These are phyloP conservation scores for Aspergillus carbonarius DNA, from an alignment of 2,329 filamentous ascomycete species.

Conservation along the genomic window DNA sequence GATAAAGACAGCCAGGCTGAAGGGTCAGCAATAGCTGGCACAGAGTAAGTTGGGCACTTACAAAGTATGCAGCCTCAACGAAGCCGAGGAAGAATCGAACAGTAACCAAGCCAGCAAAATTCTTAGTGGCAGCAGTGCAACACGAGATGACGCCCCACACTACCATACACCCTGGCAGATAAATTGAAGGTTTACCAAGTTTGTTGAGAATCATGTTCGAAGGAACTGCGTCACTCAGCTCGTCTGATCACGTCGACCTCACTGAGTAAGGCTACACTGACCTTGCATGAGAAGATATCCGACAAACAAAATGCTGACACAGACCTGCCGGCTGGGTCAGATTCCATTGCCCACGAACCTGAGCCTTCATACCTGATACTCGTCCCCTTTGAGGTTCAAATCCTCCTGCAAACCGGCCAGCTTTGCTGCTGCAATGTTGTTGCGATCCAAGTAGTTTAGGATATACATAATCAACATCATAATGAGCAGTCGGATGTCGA, in stretches of 20 bases:
- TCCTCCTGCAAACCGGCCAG: conserved; percentile 41
- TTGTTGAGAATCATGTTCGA: conserved; percentile 49
- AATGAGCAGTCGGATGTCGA: neutral
- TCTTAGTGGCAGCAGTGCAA: conserved; percentile 50
- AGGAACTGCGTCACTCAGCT: conserved; percentile 30
- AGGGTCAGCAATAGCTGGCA: neutral
- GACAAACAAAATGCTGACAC: conserved; percentile 48
- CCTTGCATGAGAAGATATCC: conserved; percentile 47
- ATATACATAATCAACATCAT: conserved; percentile 27
- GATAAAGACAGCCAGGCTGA: conserved; percentile 36
- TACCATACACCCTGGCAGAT: conserved; percentile 48
- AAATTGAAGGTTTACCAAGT: conserved; percentile 46
- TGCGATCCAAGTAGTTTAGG: conserved; percentile 42
- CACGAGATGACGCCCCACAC: conserved; percentile 63
- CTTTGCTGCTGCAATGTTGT: conserved; percentile 43
- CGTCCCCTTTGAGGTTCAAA: conserved; percentile 29
- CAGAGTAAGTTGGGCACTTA: neutral
- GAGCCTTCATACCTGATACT: neutral
- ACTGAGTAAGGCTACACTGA: neutral
- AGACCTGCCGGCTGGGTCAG: conserved; percentile 38
- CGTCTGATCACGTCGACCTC: neutral
- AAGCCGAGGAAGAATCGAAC: conserved; percentile 42
- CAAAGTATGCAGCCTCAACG: conserved; percentile 40
- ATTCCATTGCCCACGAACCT: neutral
- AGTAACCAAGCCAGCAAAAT: conserved; percentile 34